phyloP scores from a whole-genome alignment of 2,329 filamentous ascomycete genomes.

The Chrysoporthe austroafricana region DNA sequence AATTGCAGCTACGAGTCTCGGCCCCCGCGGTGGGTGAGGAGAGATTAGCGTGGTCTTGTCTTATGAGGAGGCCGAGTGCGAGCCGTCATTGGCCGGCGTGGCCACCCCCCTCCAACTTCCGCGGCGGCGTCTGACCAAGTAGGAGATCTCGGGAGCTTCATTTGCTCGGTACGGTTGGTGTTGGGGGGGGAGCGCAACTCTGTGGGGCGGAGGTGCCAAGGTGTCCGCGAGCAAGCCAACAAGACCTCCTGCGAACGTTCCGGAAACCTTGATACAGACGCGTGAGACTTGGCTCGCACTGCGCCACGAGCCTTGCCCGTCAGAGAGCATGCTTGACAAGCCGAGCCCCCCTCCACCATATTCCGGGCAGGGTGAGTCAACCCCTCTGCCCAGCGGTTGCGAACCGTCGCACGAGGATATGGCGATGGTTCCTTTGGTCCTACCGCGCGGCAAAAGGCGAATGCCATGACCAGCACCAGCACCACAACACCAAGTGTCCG shows the following conservation, averaged over 20 bases:
- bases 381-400: background rate
- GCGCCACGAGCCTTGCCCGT: background rate
- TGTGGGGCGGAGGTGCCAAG: background rate
- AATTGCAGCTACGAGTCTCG: background rate
- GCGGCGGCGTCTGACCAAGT: too few species aligned
- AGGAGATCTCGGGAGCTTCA: too few species aligned
- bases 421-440: background rate
- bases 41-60: background rate
- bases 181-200: background rate
- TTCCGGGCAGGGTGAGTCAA: conserved; percentile 6
- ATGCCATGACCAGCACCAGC: background rate
- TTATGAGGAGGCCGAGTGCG: background rate
- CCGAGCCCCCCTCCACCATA: background rate
- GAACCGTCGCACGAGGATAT: background rate
- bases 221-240: too few species aligned
- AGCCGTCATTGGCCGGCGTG: background rate
- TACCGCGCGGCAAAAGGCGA: conserved; percentile 4
- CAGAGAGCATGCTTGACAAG: background rate
- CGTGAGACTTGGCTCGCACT: background rate
- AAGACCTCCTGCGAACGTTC: too few species aligned
- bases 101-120: too few species aligned
- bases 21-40: background rate
- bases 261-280: too few species aligned
- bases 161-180: background rate
- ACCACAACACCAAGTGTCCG: background rate